Base-by-base conservation (phyloP, 108 stramenopile genomes). In the Nitzschia sp. region DNA sequence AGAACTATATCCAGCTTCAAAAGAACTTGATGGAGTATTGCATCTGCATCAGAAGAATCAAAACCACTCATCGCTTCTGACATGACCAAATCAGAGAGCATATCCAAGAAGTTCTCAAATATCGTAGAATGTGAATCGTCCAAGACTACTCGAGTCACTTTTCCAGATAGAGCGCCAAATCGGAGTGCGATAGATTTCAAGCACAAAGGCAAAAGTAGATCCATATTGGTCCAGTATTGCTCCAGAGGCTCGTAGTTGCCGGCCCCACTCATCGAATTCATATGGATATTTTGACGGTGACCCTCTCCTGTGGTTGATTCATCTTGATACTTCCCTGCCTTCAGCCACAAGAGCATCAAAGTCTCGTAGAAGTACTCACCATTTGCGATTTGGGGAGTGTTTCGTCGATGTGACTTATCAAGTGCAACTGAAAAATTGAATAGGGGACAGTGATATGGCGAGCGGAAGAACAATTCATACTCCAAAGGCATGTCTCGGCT, bases 201-300 rank as follows among this genome's bases (percentile, higher is more conserved):
- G 76, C 85, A 83, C 39, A 94, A 52, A 0, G 93, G 90, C 0
- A 91, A 75, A 22, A 94, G 75, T 15, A 94, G 59, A 40, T 89
- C 76, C 62, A 87, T 65, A 53, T 90, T 79, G 3, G 15, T 52
- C 50, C 73, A 80, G 61, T 79, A 66, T 17, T 37, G 17, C 21
- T 64, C 11, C 12, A 42, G 0, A 9, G 24, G 17, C 8, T 46
- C 21, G 17, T 19, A 7, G 17, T 12, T 11, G 10, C 20, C 8
- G 5, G 15, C 1, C 8, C 20, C 43, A 26, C n/a, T 51, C 14
- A 26, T 5, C 29, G 51, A 40, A 25, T 57, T 25, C 25, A 41
- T 25, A 25, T 12, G 22, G 10, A 52, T 15, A 7, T 12, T 58
- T n/a, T 10, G 14, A 34, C 15, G 57, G 14, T 29, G 34, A 7